Conservation (phyloP, 2,329 filamentous ascomycete species). For the Apiospora koreana region DNA sequence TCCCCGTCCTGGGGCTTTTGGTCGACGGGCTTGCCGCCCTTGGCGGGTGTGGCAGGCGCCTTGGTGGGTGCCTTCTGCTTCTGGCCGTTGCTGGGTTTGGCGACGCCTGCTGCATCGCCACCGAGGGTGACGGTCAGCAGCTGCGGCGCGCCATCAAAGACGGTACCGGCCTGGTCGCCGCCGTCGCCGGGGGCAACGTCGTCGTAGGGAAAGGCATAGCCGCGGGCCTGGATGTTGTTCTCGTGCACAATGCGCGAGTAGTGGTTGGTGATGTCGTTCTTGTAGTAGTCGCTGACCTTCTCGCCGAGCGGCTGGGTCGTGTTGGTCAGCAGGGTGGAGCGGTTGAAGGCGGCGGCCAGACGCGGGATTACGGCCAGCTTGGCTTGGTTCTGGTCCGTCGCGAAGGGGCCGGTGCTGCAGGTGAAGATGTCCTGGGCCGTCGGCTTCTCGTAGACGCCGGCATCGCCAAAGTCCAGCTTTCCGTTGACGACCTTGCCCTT, state of each 20-base stretch:
- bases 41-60: background rate
- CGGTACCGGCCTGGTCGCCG: slow-evolving; percentile 62
- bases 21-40: slow-evolving; percentile 9
- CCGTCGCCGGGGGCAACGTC: slow-evolving; percentile 66
- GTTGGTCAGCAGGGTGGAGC: slow-evolving; percentile 44
- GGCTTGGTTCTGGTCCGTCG: slow-evolving; percentile 40
- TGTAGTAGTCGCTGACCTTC: slow-evolving; percentile 46
- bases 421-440: slow-evolving; percentile 49
- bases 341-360: slow-evolving; percentile 51
- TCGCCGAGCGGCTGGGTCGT: slow-evolving; percentile 53
- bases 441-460: slow-evolving; percentile 47
- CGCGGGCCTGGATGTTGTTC: slow-evolving; percentile 58
- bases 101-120: slow-evolving; percentile 27
- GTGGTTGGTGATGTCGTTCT: slow-evolving; percentile 47
- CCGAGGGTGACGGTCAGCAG: slow-evolving; percentile 60
- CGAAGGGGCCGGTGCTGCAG: slow-evolving; percentile 51
- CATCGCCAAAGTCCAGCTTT: slow-evolving; percentile 41
- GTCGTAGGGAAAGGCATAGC: slow-evolving; percentile 70
- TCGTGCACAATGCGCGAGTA: slow-evolving; percentile 63
- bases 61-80: background rate
- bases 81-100: background rate
- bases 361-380: slow-evolving; percentile 47
- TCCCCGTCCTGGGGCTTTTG: slow-evolving; percentile 19
- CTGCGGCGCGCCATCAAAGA: slow-evolving; percentile 57
- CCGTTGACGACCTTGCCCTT: slow-evolving; percentile 38